Percentiles rank a stretch among this genome's conserved stretches.
phyloP scores from a whole-genome alignment of 2,329 filamentous ascomycete genomes.

The Pezizomycotina sp. region DNA sequence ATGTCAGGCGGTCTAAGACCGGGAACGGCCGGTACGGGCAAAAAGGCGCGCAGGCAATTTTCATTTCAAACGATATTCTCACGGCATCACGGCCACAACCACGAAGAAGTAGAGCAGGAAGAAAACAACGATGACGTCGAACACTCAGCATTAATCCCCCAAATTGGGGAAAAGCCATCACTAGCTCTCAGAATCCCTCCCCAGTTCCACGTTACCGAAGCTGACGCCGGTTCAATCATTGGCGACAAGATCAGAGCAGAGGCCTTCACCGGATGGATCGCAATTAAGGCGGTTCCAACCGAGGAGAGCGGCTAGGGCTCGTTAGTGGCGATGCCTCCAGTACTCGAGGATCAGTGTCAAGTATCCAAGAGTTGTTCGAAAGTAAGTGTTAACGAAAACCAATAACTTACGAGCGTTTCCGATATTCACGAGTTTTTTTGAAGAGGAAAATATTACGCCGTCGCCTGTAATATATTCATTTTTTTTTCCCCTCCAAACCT shows the following conservation, averaged over 20 bases:
- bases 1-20: conserved; percentile 26
- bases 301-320: conserved; percentile 72
- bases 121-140: conserved; percentile 17
- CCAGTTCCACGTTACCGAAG: conserved; percentile 14
- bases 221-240: conserved; percentile 23
- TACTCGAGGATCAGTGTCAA: conserved; percentile 6
- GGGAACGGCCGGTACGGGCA: conserved; percentile 28
- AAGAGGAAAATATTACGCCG: conserved; percentile 14
- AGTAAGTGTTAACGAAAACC: no score
- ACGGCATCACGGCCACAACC: conserved; percentile 33
- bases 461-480: conserved; percentile 5
- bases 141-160: conserved; percentile 20
- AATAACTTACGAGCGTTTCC: no score
- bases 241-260: conserved; percentile 10
- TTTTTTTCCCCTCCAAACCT: conserved; percentile 1
- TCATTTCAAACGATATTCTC: conserved; percentile 78
- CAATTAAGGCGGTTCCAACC: conserved; percentile 40
- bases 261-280: conserved; percentile 4
- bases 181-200: conserved; percentile 11
- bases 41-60: conserved; percentile 58
- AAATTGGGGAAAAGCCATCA: conserved; percentile 18
- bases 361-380: conserved; percentile 4
- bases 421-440: no score
- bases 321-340: conserved; percentile 49
- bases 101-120: conserved; percentile 26